Conservation (phyloP, 441 rosid genomes). For the Theobroma grandiflorum region DNA sequence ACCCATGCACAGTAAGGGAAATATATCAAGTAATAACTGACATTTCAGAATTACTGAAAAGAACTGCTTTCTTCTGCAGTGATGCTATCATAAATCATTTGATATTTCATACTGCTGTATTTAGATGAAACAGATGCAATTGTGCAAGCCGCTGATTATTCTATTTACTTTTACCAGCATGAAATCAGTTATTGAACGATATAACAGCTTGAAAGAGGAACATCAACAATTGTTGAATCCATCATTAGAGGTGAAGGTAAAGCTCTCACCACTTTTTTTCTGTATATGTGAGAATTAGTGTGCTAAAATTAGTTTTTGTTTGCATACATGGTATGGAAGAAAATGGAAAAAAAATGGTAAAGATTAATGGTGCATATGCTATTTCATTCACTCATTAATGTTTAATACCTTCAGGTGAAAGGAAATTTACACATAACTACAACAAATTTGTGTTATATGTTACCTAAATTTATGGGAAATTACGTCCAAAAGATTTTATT, state of each 20-base stretch:
- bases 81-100: neutral
- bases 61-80: too few relatives aligned
- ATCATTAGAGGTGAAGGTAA: constrained; percentile 81
- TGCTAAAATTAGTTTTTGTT: neutral
- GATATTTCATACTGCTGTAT: neutral
- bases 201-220: constrained; percentile 77
- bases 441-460: neutral
- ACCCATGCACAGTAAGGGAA: too few relatives aligned
- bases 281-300: neutral
- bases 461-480: neutral
- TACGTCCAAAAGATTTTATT: neutral
- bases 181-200: constrained; percentile 79
- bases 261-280: neutral
- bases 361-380: neutral
- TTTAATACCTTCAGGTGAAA: too few relatives aligned
- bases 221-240: constrained; percentile 66
- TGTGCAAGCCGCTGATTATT: neutral
- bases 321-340: neutral
- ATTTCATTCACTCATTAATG: too few relatives aligned
- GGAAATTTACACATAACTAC: neutral
- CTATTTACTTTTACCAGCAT: constrained; percentile 53
- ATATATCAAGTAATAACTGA: too few relatives aligned
- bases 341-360: neutral
- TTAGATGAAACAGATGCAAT: neutral
- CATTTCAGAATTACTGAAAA: neutral